Conservation (phyloP, 1,284 basidiomycete genomes). For the Ceratobasidium papillatum region DNA sequence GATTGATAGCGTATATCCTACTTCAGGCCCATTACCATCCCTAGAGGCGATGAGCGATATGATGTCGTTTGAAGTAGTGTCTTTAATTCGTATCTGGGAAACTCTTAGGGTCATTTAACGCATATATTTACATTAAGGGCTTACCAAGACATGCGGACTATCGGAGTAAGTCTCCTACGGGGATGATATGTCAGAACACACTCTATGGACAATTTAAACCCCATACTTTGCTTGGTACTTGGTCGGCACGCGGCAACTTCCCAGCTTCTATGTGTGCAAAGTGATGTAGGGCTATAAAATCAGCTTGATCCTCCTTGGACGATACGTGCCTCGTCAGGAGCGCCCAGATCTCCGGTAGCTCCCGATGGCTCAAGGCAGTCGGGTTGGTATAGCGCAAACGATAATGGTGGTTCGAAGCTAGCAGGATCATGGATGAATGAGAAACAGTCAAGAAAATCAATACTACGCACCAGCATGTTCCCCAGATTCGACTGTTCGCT, state of each 20-base stretch:
- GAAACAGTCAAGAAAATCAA: background rate
- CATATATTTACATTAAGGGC: conserved; percentile 45
- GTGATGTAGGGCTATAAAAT: conserved; percentile 78
- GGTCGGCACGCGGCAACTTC: conserved; percentile 8
- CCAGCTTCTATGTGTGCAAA: conserved; percentile 50
- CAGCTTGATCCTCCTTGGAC: conserved; percentile 62
- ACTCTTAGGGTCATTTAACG: conserved; percentile 8
- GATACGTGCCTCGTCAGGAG: conserved; percentile 80
- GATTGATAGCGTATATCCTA: conserved; percentile 61
- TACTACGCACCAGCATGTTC: conserved; percentile 4
- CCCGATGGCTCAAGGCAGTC: background rate
- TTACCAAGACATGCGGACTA: conserved; percentile 76
- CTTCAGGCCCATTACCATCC: conserved; percentile 66
- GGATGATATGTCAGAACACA: background rate
- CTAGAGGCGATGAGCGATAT: conserved; percentile 69
- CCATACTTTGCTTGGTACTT: conserved; percentile 14
- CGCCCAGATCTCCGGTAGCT: conserved; percentile 70
- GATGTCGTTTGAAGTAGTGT: conserved; percentile 54
- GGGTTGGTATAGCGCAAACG: conserved; percentile 42
- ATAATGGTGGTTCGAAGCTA: conserved; percentile 44
- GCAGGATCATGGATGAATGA: background rate
- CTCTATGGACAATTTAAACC: background rate
- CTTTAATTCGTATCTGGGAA: conserved; percentile 53
- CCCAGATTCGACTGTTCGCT: conserved; percentile 30
- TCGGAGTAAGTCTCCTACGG: conserved; percentile 41